Evolutionary conservation across 352 stramenopile species (phyloP).

Genomic region (Globisporangium apiculatum): DNA sequence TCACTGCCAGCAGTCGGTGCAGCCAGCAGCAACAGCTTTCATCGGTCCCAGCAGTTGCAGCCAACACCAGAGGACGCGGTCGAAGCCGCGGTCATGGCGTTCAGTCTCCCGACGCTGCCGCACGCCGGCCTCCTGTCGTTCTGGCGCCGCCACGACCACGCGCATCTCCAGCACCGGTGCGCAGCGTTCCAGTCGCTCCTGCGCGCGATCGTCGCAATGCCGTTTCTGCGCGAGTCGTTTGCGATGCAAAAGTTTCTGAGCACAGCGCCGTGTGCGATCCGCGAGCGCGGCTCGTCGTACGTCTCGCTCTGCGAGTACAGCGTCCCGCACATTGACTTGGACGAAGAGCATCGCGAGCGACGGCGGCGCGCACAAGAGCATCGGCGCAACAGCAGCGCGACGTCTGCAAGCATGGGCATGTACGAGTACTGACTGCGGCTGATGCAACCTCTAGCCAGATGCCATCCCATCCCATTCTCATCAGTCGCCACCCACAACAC

Average conservation of each 20-base stretch:
- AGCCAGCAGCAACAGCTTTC: conserved; percentile 7
- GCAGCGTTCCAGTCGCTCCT: conserved; percentile 72
- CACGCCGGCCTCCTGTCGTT: conserved; percentile 70
- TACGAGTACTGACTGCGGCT: conserved; percentile 10
- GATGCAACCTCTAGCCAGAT: too few species aligned
- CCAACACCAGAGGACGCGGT: conserved; percentile 24
- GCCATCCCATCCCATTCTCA: neutral
- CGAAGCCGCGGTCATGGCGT: conserved; percentile 51
- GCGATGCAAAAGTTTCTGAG: conserved; percentile 47
- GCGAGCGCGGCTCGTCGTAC: conserved; percentile 69
- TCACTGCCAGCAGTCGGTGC: conserved; percentile 2
- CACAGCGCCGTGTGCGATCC: conserved; percentile 44
- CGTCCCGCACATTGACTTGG: conserved; percentile 53
- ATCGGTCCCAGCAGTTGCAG: conserved; percentile 14
- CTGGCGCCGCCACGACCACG: conserved; percentile 73
- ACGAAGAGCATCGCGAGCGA: conserved; percentile 66
- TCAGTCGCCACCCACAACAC: neutral
- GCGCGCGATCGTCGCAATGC: conserved; percentile 26
- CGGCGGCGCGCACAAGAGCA: conserved; percentile 64
- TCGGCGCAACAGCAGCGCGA: conserved; percentile 68
- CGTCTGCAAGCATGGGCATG: conserved; percentile 22
- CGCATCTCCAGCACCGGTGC: conserved; percentile 63
- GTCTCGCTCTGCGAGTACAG: conserved; percentile 74
- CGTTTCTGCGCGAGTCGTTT: conserved; percentile 27
- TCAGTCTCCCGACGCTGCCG: conserved; percentile 58